These are phyloP conservation scores for Euphorbia corollata DNA, from an alignment of 441 rosid genomes.

Conservation along the genomic window DNA sequence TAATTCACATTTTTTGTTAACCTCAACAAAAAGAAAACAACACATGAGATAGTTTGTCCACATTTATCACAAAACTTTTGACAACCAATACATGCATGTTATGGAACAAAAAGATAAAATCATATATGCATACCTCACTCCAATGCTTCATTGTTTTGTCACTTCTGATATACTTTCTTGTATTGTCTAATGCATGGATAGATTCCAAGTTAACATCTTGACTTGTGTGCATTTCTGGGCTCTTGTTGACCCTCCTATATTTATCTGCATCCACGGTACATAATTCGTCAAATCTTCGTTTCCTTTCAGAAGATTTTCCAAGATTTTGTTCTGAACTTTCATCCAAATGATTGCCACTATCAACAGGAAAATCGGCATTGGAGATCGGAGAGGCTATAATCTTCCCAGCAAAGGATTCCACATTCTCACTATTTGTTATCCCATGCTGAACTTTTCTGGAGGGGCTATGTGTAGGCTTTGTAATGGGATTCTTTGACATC, in stretches of 20 bases:
- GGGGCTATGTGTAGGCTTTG: slow-evolving; percentile 27
- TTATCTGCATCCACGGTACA: slow-evolving; percentile 30
- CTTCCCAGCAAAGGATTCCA: slow-evolving; percentile 27
- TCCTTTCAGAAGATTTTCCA: slow-evolving; percentile 36
- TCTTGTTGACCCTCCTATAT: slow-evolving; percentile 25
- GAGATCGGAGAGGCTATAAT: slow-evolving; percentile 23
- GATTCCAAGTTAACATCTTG: slow-evolving; percentile 27
- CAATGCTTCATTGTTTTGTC: slow-evolving; percentile 33
- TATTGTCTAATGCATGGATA: slow-evolving; percentile 26
- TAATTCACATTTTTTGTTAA: neutral
- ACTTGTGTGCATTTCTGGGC: slow-evolving; percentile 32
- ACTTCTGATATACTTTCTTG: slow-evolving; percentile 27
- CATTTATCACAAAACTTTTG: neutral
- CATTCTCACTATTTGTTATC: slow-evolving; percentile 19
- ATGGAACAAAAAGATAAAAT: slow-evolving; percentile 15
- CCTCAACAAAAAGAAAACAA: neutral
- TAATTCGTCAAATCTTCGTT: slow-evolving; percentile 50
- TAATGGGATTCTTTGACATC: slow-evolving; percentile 28
- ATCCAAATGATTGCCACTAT: slow-evolving; percentile 18
- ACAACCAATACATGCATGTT: slow-evolving; percentile 16
- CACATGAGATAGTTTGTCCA: neutral
- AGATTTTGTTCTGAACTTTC: slow-evolving; percentile 25
- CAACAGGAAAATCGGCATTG: slow-evolving; percentile 19
- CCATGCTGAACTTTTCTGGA: slow-evolving; percentile 24
- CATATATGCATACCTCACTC: slow-evolving; percentile 48